Conservation (phyloP, 2,329 filamentous ascomycete species). For the Ploettnerulaceae sp. region DNA sequence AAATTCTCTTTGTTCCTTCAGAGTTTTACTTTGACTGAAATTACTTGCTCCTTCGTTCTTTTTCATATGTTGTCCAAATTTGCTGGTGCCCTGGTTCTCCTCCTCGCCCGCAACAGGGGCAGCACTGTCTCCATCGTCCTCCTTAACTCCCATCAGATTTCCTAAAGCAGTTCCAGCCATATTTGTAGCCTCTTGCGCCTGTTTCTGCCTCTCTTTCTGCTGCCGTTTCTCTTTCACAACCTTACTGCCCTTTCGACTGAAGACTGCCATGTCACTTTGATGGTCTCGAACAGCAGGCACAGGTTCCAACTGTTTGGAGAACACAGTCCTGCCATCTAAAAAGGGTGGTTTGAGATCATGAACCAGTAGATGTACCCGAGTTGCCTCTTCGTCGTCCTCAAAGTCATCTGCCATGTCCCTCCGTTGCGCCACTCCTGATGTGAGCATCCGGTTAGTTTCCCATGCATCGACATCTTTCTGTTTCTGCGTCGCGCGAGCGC, state of each 20-base stretch:
- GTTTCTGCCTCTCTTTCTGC: constrained; percentile 87
- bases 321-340: constrained; percentile 88
- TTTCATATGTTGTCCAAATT: constrained; percentile 88
- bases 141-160: constrained; percentile 93
- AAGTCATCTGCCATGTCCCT: constrained; percentile 78
- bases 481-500: constrained; percentile 73
- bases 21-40: constrained; percentile 87
- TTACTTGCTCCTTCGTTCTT: constrained; percentile 80
- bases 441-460: constrained; percentile 98
- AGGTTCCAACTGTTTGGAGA: constrained; percentile 94
- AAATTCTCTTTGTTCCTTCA: constrained; percentile 88
- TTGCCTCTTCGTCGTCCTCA: constrained; percentile 84
- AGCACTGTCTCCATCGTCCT: constrained; percentile 88
- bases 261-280: constrained; percentile 98
- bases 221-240: constrained; percentile 89
- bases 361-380: constrained; percentile 82
- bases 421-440: constrained; percentile 89
- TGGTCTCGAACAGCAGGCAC: constrained; percentile 88
- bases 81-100: constrained; percentile 59
- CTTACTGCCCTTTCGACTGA: constrained; percentile 89
- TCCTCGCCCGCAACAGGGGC: constrained; percentile 70
- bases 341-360: constrained; percentile 94
- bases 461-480: constrained; percentile 95
- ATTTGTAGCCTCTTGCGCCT: constrained; percentile 92
- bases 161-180: constrained; percentile 87